These are phyloP conservation scores for Penicillium oxalicum DNA, from an alignment of 2,329 filamentous ascomycete genomes.

Conservation along the genomic window DNA sequence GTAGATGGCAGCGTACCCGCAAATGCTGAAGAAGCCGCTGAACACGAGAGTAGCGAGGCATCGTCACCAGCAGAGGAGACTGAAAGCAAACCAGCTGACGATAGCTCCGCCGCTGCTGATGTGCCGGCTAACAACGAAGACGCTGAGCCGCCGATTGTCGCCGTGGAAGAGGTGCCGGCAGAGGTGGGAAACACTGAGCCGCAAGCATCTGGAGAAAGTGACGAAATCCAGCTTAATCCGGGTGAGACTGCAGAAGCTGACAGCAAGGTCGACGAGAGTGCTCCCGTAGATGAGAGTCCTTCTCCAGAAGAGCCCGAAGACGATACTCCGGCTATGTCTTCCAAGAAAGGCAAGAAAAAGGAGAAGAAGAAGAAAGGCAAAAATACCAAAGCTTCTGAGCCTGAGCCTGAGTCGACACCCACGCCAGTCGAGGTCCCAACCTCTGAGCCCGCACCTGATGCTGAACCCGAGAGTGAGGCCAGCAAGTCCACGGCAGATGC, in stretches of 20 bases:
- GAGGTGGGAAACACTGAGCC: no score
- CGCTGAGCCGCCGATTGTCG: no score
- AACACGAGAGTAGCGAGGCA: no score
- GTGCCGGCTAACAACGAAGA: no score
- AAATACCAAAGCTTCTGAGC: conserved; percentile 1
- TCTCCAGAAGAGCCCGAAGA: background rate
- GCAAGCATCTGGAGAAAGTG: no score
- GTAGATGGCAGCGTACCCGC: no score
- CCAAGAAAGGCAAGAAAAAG: conserved; percentile 12
- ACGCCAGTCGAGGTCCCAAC: conserved; percentile 13
- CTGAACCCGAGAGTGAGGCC: background rate
- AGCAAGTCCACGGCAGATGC: background rate
- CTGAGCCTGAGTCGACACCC: conserved; percentile 3
- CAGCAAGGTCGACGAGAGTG: background rate
- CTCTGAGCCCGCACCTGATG: conserved; percentile 5
- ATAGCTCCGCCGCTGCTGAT: no score
- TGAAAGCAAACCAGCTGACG: no score
- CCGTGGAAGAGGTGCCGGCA: no score
- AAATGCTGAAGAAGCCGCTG: no score
- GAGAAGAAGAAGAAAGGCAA: conserved; percentile 10
- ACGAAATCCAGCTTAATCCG: no score
- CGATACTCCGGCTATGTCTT: background rate
- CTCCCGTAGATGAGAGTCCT: background rate
- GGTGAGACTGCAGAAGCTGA: background rate
- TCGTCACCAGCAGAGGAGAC: no score